A percentile compares a stretch with the other conserved stretches of the same genome.
Conservation (phyloP, 129 eudicot species). For the Smallanthus sonchifolius region DNA sequence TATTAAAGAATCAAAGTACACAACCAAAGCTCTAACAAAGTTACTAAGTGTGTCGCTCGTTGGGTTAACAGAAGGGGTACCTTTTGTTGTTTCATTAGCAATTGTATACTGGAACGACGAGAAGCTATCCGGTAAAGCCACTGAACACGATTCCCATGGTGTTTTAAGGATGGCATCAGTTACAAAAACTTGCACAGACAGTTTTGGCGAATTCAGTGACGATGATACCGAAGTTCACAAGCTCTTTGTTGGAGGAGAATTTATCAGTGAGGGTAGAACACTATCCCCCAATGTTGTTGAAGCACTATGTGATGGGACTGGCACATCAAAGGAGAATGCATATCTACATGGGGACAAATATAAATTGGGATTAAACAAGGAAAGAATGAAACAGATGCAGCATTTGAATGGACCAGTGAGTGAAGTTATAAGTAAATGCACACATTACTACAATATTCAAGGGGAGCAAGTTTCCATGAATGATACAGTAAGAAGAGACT, state of each 20-base stretch:
- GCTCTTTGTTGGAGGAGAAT: conserved; percentile 21
- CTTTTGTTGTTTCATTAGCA: conserved; percentile 40
- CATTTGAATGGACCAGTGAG: conserved; percentile 14
- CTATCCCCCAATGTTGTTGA: conserved; percentile 29
- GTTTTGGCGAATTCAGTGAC: conserved; percentile 23
- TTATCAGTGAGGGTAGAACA: conserved; percentile 14
- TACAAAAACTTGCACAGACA: conserved; percentile 33
- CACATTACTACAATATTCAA: conserved; percentile 21
- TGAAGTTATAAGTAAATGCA: conserved; percentile 23
- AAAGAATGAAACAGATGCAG: neutral
- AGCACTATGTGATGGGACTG: conserved; percentile 35
- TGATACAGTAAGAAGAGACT: neutral
- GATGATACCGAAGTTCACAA: conserved; percentile 21
- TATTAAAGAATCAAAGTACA: conserved; percentile 22
- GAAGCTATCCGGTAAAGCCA: conserved; percentile 13
- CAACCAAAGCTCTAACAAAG: conserved; percentile 13
- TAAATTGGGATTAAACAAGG: conserved; percentile 13
- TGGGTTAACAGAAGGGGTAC: conserved; percentile 36
- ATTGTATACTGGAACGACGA: conserved; percentile 18
- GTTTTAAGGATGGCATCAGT: conserved; percentile 24
- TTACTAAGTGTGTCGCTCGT: conserved; percentile 30
- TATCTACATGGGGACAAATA: conserved; percentile 3
- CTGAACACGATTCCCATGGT: conserved; percentile 18
- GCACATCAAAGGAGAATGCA: conserved; percentile 5
- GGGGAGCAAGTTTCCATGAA: conserved; percentile 22